Evolutionary conservation across 2,329 filamentous ascomycete species (phyloP).

Genomic region (Stachybotrys elegans): DNA sequence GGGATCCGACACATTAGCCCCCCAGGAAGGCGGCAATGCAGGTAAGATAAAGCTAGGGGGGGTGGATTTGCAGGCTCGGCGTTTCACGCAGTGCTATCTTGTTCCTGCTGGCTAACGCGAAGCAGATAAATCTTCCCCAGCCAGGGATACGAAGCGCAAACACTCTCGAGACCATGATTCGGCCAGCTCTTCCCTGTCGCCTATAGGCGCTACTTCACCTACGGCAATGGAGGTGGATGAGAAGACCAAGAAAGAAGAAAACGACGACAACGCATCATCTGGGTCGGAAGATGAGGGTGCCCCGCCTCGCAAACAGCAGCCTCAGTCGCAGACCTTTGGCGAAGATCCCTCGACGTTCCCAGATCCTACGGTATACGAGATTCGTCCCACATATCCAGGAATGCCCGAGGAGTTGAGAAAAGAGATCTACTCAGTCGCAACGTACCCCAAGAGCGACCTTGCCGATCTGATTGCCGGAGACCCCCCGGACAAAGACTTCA

Average conservation of each 20-base stretch:
- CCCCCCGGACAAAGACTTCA: conserved; percentile 92
- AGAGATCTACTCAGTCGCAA: conserved; percentile 80
- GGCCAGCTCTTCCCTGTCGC: conserved; percentile 56
- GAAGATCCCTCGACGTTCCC: conserved; percentile 86
- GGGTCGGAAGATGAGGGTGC: conserved; percentile 56
- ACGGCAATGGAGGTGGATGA: conserved; percentile 56
- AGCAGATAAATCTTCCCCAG: conserved; percentile 50
- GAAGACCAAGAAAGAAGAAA: conserved; percentile 35
- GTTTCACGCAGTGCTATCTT: conserved; percentile 1
- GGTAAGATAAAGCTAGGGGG: conserved; percentile 24
- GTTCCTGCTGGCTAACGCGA: too few relatives aligned
- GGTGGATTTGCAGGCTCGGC: too few relatives aligned
- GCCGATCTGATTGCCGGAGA: conserved; percentile 81
- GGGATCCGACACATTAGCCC: conserved; percentile 54
- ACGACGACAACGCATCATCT: conserved; percentile 41
- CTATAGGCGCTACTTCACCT: conserved; percentile 45
- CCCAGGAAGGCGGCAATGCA: conserved; percentile 42
- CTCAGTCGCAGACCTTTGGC: conserved; percentile 83
- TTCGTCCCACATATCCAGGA: conserved; percentile 64
- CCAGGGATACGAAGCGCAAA: conserved; percentile 49
- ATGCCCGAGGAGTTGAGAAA: conserved; percentile 85
- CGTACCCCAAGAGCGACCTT: conserved; percentile 77
- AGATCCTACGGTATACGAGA: conserved; percentile 93
- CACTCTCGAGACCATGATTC: conserved; percentile 48
- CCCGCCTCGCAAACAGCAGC: conserved; percentile 58